Percentiles rank a stretch among this genome's conserved stretches.
phyloP scores from a whole-genome alignment of 108 stramenopile genomes.

The Nannochloropsis gaditana region DNA sequence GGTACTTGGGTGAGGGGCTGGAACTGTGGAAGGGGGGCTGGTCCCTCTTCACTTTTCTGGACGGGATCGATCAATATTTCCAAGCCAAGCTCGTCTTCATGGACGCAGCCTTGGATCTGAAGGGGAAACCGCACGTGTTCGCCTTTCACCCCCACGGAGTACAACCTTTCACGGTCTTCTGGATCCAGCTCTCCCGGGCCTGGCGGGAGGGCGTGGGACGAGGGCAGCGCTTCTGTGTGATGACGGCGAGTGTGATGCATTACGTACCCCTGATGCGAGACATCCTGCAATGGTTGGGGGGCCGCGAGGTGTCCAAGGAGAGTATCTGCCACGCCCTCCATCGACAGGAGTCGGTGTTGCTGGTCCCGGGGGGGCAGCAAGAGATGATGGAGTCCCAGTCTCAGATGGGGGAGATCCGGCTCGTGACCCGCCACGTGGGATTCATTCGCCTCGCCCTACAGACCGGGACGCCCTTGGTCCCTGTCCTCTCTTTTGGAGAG shows the following conservation, averaged over 20 bases:
- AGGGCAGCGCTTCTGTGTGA: background rate
- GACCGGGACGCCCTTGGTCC: background rate
- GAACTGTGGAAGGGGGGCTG: conserved; percentile 16
- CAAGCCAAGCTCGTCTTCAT: background rate
- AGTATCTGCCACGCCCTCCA: background rate
- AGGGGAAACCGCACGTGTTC: conserved; percentile 17
- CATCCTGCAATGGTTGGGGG: conserved; percentile 14
- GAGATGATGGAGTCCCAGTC: conserved; percentile 25
- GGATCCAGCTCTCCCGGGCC: conserved; percentile 16
- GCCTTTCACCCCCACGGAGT: conserved; percentile 7
- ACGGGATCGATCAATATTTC: conserved; percentile 13
- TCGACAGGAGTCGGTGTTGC: background rate
- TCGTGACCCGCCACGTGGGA: background rate
- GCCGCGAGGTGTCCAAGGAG: conserved; percentile 20
- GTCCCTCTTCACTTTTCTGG: background rate
- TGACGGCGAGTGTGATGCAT: conserved; percentile 7
- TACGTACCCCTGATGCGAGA: conserved; percentile 20
- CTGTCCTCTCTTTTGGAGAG: conserved; percentile 25
- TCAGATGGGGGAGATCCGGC: conserved; percentile 8
- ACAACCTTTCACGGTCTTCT: background rate
- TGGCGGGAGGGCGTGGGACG: background rate
- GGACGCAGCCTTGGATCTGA: background rate
- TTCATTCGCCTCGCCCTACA: conserved; percentile 20
- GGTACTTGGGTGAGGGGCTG: background rate
- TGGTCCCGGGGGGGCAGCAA: conserved; percentile 18